phyloP scores from a whole-genome alignment of 1,139 yeast genomes.

The Suhomyces atakaporum region DNA sequence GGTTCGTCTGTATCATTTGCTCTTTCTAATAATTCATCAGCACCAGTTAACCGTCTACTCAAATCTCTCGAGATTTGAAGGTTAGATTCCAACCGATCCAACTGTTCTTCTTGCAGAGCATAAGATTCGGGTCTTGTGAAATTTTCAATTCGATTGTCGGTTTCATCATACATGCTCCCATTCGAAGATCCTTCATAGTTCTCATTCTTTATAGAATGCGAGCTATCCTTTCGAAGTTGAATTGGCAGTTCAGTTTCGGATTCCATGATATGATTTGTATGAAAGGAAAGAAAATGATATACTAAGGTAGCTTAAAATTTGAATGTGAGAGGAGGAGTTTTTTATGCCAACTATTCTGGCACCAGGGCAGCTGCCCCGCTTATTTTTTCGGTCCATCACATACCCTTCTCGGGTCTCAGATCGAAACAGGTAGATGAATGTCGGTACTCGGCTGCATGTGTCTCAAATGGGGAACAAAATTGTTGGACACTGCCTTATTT shows the following conservation, averaged over 20 bases:
- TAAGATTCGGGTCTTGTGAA: not conserved
- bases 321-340: no score
- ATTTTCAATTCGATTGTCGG: not conserved
- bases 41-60: slow-evolving; percentile 29
- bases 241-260: no score
- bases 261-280: no score
- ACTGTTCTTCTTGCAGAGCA: slow-evolving; percentile 23
- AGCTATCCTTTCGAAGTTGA: not conserved
- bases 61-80: slow-evolving; percentile 28
- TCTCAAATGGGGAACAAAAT: no score
- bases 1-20: slow-evolving; percentile 34
- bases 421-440: not conserved
- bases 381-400: not conserved
- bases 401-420: not conserved
- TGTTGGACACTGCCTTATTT: no score
- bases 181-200: not conserved
- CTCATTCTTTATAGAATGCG: not conserved
- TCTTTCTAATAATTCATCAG: slow-evolving; percentile 26
- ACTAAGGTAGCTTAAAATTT: no score
- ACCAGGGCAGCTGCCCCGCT: not conserved
- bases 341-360: no score
- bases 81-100: slow-evolving; percentile 29
- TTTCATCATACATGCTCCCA: not conserved
- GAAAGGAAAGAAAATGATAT: no score
- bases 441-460: not conserved